Conservation (phyloP, 768 basidiomycete species). For the Lactarius vividus region DNA sequence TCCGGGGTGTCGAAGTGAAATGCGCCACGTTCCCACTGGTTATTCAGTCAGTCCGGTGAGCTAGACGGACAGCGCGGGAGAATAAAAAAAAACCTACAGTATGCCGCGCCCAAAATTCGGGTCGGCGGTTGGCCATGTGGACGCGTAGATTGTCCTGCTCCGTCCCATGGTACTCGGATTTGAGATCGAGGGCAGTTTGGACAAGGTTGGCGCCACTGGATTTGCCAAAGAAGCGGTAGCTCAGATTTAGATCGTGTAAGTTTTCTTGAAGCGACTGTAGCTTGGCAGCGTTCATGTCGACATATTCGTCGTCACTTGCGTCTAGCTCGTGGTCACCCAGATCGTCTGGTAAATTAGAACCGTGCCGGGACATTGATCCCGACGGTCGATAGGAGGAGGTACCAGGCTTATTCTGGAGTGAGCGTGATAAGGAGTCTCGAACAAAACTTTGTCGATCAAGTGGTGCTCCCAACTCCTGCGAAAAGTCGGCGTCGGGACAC, state of each 20-base stretch:
- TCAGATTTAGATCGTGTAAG: constrained; percentile 33
- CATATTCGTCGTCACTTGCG: constrained; percentile 30
- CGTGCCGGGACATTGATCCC: neutral
- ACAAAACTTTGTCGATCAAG: constrained; percentile 42
- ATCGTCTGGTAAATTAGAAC: constrained; percentile 1
- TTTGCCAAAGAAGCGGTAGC: constrained; percentile 42
- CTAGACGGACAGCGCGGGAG: neutral
- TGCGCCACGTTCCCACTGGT: constrained; percentile 21
- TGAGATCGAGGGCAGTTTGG: constrained; percentile 43
- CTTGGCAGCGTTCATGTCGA: constrained; percentile 27
- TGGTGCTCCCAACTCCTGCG: constrained; percentile 51
- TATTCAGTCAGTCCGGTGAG: neutral
- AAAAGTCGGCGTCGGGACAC: constrained; percentile 61
- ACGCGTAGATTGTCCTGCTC: constrained; percentile 10
- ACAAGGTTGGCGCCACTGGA: constrained; percentile 43
- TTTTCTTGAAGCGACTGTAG: constrained; percentile 34
- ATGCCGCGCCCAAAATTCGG: constrained; percentile 51
- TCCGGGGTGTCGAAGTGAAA: neutral
- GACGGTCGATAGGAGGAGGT: constrained; percentile 11
- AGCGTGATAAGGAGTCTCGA: constrained; percentile 20
- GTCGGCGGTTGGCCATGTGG: constrained; percentile 36
- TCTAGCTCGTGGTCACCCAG: constrained; percentile 18
- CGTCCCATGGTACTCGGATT: constrained; percentile 38
- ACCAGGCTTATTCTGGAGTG: constrained; percentile 19
- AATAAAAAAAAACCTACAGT: constrained; percentile 37